Base-by-base conservation (phyloP, 2,329 filamentous ascomycete species). In the Chaetomium globosum region DNA sequence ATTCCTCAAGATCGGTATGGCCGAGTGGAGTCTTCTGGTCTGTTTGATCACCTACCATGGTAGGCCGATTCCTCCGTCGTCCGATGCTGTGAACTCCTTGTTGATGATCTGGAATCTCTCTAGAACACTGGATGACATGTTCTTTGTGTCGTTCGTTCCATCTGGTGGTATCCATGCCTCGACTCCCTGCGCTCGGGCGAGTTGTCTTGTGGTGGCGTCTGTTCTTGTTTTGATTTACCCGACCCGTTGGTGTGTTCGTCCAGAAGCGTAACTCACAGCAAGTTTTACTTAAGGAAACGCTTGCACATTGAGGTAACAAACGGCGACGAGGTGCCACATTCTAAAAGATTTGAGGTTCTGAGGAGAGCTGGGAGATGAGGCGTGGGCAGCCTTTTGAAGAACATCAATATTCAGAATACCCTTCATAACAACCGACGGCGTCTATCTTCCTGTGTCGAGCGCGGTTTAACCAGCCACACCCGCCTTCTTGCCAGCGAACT, bases 31-130 rank as follows among this genome's bases (percentile, higher is more conserved):
- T 59, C 52, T 66, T 61, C 30, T 57, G 36, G n/a, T 28, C 54
- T 64, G 69, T 72, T 71, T 71, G 69, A 71, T 71, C 66, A 64
- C 39, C 68, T 61, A 48, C 51, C 43, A 59, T 58, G 52, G 58
- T 53, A 64, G 56, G 58, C 64, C 65, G 48, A 26, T 43, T 60
- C 49, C 19, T 9, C 58, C 48, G 26, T 67, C 53, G 59, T 65
- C 54, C 19, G 60, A 62, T 65, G 28, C 54, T 43, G 57, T 55
- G 59, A 60, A 53, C 13, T 52, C 61, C 61, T 55, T 55, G 59
- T 31, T 39, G 63, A 19, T 59, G 67, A 70, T 68, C 69, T 70
- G 60, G 67, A 65, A 68, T 57, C 21, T 57, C 49, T 49, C 60
- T 67, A 61, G 56, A 61, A 61, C 52, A 21, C 33, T 61, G 26